phyloP scores from a whole-genome alignment of 768 basidiomycete genomes.

The Chalciporus sphaerocephalus region DNA sequence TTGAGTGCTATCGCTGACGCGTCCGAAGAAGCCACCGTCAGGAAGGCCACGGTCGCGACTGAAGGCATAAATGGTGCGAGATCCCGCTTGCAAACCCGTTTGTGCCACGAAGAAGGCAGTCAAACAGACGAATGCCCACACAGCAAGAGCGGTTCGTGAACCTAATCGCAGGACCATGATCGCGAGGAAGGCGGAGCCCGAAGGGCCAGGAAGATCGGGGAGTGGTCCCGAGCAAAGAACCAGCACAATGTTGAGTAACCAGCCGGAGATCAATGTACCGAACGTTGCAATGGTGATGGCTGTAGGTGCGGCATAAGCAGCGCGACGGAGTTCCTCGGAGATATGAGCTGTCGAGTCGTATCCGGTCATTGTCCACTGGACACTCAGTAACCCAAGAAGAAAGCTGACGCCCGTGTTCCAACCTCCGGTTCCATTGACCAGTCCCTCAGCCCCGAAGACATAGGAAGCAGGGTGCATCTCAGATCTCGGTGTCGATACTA shows the following conservation, averaged over 20 bases:
- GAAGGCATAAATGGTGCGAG: conserved; percentile 57
- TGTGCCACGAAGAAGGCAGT: conserved; percentile 61
- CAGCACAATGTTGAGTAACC: conserved; percentile 62
- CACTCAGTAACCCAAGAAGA: conserved; percentile 43
- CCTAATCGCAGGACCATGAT: conserved; percentile 56
- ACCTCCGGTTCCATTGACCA: conserved; percentile 43
- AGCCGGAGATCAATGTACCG: conserved; percentile 49
- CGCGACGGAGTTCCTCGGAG: conserved; percentile 48
- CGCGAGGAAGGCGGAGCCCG: conserved; percentile 52
- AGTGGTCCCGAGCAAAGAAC: conserved; percentile 55
- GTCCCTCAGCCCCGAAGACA: conserved; percentile 46
- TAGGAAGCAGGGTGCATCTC: conserved; percentile 57
- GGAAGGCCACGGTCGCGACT: conserved; percentile 51
- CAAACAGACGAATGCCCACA: conserved; percentile 58
- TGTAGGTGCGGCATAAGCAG: conserved; percentile 44
- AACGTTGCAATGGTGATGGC: conserved; percentile 44
- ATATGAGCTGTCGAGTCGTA: conserved; percentile 27
- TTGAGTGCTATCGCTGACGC: conserved; percentile 41
- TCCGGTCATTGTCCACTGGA: conserved; percentile 44
- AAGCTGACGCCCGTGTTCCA: conserved; percentile 39
- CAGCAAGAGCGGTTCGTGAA: conserved; percentile 42
- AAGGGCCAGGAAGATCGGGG: conserved; percentile 46
- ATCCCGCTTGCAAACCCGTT: conserved; percentile 48
- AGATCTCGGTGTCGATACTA: conserved; percentile 39
- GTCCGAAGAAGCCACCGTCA: conserved; percentile 55